Evolutionary conservation across 2,329 filamentous ascomycete genomes (phyloP), one percentile per base, ranked within the genome.

Genomic region (Ascochyta viciae-villosae): DNA sequence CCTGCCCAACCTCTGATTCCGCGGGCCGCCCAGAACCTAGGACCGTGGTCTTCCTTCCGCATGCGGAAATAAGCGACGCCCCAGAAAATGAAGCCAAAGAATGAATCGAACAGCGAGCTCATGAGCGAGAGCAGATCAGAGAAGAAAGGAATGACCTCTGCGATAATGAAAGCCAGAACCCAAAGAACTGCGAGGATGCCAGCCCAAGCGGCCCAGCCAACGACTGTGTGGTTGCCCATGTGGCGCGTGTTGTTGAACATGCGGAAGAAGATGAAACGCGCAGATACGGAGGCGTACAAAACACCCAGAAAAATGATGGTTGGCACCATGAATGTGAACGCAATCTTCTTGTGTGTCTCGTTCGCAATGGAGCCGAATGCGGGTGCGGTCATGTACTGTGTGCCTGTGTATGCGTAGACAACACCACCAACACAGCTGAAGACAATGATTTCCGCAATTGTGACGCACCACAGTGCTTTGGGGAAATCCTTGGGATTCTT

Each of bases 71-170:
- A 94, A 0, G 90, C 90, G 1, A 91, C 84, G 12, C 89, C 90
- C 90, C 90, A 97, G 81, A 96, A 97, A 71, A 96, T 96, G 81
- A 96, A 97, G 23, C 93, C 93, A 68, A 94, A 94, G 82, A 92
- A 94, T 50, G 90, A 94, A 77, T 96, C 92, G 71, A 96, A 96
- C 1, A 96, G 84, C 4, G 91, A 91, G n/a, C 87, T 90, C 88
- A 92, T 90, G 58, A 92, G 81, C 4, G 87, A 87, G n/a, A 84
- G 76, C 62, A 84, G 80, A 58, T 92, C 92, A 8, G 87, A 89
- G 79, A 97, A 96, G 83, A 96, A 96, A 0, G 92, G 92, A 68
- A 97, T 96, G 41, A 96, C 88, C 74, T 96, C 90, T 1, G 93
- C 90, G 65, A 97, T 94, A 72, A 96, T 86, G 75, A 96, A 96